A percentile compares a stretch with the other conserved stretches of the same genome.
Conservation (phyloP, 2,329 filamentous ascomycete species). For the Fusarium udum region DNA sequence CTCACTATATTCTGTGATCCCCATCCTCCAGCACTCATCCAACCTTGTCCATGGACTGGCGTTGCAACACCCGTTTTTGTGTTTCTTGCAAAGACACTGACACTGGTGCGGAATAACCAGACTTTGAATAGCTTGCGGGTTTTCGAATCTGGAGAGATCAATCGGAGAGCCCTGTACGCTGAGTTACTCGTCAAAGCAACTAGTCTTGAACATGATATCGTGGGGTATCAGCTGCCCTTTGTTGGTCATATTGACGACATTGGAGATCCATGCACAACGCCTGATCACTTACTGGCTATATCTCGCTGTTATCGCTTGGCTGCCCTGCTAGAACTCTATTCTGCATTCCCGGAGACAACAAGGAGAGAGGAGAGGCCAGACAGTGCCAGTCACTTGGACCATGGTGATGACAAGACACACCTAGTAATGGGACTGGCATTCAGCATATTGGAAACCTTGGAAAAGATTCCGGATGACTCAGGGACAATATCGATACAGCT, state of each 20-base stretch:
- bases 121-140: neutral
- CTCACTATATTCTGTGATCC: constrained; percentile 6
- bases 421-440: neutral
- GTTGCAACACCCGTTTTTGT: constrained; percentile 22
- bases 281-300: constrained; percentile 3
- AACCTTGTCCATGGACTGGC: constrained; percentile 27
- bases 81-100: neutral
- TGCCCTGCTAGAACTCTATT: constrained; percentile 12
- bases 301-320: constrained; percentile 15
- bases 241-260: constrained; percentile 10
- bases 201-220: neutral
- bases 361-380: neutral
- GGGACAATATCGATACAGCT: constrained; percentile 17
- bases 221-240: constrained; percentile 3
- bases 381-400: neutral
- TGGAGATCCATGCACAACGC: constrained; percentile 1
- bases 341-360: constrained; percentile 13
- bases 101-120: constrained; percentile 11
- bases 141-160: neutral
- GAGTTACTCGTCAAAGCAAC: constrained; percentile 9
- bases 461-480: constrained; percentile 9
- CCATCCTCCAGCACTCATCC: neutral
- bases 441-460: neutral
- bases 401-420: neutral
- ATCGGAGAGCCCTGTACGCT: neutral